Evolutionary conservation across 1,139 yeast species (phyloP), one percentile per base, ranked within the genome.

Genomic region (Zygoascus sp.): DNA sequence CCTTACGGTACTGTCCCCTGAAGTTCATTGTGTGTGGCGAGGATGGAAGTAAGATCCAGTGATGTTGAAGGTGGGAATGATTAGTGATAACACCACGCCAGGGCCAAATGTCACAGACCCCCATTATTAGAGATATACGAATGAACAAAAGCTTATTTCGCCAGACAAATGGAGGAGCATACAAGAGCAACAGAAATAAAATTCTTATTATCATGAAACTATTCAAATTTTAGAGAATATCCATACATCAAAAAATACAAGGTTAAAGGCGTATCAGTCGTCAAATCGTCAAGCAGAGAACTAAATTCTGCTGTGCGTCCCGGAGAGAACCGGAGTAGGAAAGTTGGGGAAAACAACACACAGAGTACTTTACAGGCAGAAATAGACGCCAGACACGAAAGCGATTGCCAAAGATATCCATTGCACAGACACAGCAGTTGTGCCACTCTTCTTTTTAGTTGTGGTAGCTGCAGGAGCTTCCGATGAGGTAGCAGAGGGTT

Each of bases 1-100:
- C 45, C 40, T 66, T 62, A 9, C 64, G 57, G 39, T 59, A 54
- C 45, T 64, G 64, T 15, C 73, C 73, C 7, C 63, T 55, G 53
- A 69, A 69, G 56, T 66, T 67, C 61, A 58, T 60, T 30, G 25
- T 44, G 25, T 13, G 25, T 32, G 25, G 39, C 38, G 38, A 34
- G 13, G 11, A 10, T 23, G 27, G 27, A 23, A 23, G 10, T 23
- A 10, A 23, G 27, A 23, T 23, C 7, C 27, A 23, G 10, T 23
- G 27, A n/a, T n/a, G n/a, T n/a, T n/a, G n/a, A n/a, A n/a, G n/a
- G n/a, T n/a, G n/a, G n/a, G n/a, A n/a, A n/a, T n/a, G n/a, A n/a
- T n/a, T n/a, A n/a, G n/a, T n/a, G n/a, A n/a, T n/a, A n/a, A n/a
- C n/a, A n/a, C n/a, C n/a, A n/a, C n/a, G n/a, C n/a, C n/a, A n/a